phyloP scores from a whole-genome alignment of 441 rosid species.

The Melianthus villosus region DNA sequence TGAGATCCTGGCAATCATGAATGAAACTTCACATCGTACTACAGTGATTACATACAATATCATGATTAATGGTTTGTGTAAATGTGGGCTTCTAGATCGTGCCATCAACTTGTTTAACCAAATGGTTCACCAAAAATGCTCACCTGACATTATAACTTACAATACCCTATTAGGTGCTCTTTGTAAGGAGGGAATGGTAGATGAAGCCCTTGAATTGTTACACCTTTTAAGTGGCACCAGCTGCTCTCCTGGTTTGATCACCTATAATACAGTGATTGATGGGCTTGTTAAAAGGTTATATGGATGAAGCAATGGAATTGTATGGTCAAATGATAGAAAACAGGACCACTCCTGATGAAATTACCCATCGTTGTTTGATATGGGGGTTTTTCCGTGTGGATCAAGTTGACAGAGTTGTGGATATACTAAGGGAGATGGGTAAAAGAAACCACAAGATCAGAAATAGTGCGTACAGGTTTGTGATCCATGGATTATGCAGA shows the following conservation, averaged over 20 bases:
- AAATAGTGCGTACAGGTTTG: slow-evolving; percentile 28
- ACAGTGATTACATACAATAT: slow-evolving; percentile 59
- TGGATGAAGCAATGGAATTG: slow-evolving; percentile 35
- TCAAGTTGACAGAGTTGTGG: slow-evolving; percentile 36
- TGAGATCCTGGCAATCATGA: slow-evolving; percentile 48
- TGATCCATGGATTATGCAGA: slow-evolving; percentile 43
- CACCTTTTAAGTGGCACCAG: slow-evolving; percentile 22
- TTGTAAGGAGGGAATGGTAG: slow-evolving; percentile 46
- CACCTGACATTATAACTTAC: slow-evolving; percentile 60
- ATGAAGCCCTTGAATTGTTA: slow-evolving; percentile 42
- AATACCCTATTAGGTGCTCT: slow-evolving; percentile 57
- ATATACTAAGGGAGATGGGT: slow-evolving; percentile 37
- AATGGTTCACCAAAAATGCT: slow-evolving; percentile 34
- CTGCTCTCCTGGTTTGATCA: slow-evolving; percentile 49
- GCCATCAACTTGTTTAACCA: slow-evolving; percentile 49
- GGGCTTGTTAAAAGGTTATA: slow-evolving; percentile 33
- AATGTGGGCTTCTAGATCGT: slow-evolving; percentile 39
- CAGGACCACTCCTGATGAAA: slow-evolving; percentile 53
- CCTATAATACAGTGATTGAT: slow-evolving; percentile 58
- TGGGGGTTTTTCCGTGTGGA: slow-evolving; percentile 47
- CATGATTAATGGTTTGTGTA: slow-evolving; percentile 64
- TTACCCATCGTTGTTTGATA: slow-evolving; percentile 47
- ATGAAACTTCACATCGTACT: slow-evolving; percentile 28
- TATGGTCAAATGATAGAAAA: slow-evolving; percentile 36
- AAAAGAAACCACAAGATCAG: slow-evolving; percentile 31